Base-by-base conservation (phyloP, 2,329 filamentous ascomycete species). In the Aspergillus tamarii region DNA sequence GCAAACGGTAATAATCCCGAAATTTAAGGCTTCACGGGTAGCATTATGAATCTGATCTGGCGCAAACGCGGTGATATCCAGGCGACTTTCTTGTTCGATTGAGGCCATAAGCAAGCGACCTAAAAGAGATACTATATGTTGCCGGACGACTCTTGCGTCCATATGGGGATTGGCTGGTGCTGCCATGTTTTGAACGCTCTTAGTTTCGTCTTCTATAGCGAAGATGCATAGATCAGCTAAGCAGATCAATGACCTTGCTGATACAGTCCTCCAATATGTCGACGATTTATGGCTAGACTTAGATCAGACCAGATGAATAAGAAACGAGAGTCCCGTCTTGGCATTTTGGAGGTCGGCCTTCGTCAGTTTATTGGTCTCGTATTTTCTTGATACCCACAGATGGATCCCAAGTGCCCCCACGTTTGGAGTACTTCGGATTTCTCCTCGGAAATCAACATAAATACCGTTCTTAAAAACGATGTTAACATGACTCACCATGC, bases 1-100 rank as follows among this genome's bases (percentile, higher is more conserved):
- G 53, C 80, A 81, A n/a, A n/a, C n/a, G n/a, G 80, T 81, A 61
- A 75, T 79, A 21, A 82, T 76, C 19, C 78, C 79, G 63, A 77
- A 82, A 62, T 74, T 78, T 12, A 80, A 80, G 19, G 28, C 55
- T 26, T 48, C 26, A 6, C 41, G 16, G 19, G 55, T 32, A 14
- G 36, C n/a, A 23, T 46, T 10, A 14, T 21, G 55, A 34, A 19
- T 34, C 55, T 28, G 34, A 19, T 46, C 39, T 9, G 30, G 11
- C 3, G 53, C n/a, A 16, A 61, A 45, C 14, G 32, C 43, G 16
- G 59, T 46, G 21, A 23, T 26, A 23, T 46, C 21, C 8, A 26
- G 43, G 8, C n/a, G 43, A 14, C 43, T 30, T 34, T 61, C 59
- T 50, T 61, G 59, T 21, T 53, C 59, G 19, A 50, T 43, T 12